These are phyloP conservation scores for Rhynchosporium agropyri DNA, from an alignment of 2,329 filamentous ascomycete genomes.

Conservation along the genomic window DNA sequence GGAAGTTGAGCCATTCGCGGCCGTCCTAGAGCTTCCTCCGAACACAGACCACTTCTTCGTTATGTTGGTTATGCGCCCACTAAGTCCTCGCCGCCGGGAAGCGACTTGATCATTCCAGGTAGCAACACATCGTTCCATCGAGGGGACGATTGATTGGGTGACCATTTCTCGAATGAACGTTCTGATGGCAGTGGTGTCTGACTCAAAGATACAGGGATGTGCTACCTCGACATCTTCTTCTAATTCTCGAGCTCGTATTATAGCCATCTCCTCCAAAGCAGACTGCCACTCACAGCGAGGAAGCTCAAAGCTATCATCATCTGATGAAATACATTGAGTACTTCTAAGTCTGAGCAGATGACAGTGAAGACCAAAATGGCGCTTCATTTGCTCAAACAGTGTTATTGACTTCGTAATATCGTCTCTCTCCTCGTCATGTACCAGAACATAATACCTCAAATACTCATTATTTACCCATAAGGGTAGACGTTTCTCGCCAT, in stretches of 20 bases:
- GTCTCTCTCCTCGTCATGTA: slow-evolving; percentile 94
- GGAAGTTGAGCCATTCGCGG: slow-evolving; percentile 44
- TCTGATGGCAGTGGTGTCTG: slow-evolving; percentile 83
- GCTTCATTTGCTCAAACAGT: slow-evolving; percentile 98
- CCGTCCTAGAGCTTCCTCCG: slow-evolving; percentile 54
- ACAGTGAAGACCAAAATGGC: slow-evolving; percentile 95
- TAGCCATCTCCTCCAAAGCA: slow-evolving; percentile 78
- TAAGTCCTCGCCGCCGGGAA: slow-evolving; percentile 83
- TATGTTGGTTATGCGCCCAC: slow-evolving; percentile 90
- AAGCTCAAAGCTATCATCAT: slow-evolving; percentile 85
- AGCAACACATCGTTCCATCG: slow-evolving; percentile 90
- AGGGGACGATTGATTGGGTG: slow-evolving; percentile 89
- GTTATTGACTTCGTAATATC: slow-evolving; percentile 88
- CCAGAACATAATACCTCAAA: slow-evolving; percentile 90
- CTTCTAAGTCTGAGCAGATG: slow-evolving; percentile 86
- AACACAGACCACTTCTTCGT: slow-evolving; percentile 90
- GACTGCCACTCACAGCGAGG: slow-evolving; percentile 88
- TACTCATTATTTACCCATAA: slow-evolving; percentile 91
- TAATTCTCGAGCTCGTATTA: slow-evolving; percentile 68
- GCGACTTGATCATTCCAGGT: slow-evolving; percentile 98
- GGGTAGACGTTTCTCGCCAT: slow-evolving; percentile 73
- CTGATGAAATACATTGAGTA: slow-evolving; percentile 81
- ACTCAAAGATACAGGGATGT: slow-evolving; percentile 83
- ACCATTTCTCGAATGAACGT: slow-evolving; percentile 94
- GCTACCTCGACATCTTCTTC: slow-evolving; percentile 73